These are phyloP conservation scores for Dothistroma septosporum DNA, from an alignment of 2,329 filamentous ascomycete genomes.

Conservation along the genomic window DNA sequence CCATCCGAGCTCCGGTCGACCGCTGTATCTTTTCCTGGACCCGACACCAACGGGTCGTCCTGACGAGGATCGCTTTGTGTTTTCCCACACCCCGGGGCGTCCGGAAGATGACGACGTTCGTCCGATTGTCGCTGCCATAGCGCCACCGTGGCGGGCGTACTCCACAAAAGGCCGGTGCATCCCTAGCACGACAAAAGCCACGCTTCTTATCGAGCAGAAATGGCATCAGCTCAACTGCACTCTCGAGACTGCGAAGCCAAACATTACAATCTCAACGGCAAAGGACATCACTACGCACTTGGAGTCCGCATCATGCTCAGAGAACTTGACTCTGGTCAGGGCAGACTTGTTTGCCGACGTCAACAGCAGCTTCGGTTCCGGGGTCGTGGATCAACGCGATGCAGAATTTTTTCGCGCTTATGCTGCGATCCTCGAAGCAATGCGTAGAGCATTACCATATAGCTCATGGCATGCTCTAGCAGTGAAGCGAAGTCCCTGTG, in stretches of 20 bases:
- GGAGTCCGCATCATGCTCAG: neutral
- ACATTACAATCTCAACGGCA: neutral
- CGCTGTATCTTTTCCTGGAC: slow-evolving; percentile 57
- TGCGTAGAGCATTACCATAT: slow-evolving; percentile 22
- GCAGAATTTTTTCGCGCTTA: slow-evolving; percentile 14
- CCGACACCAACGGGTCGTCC: slow-evolving; percentile 47
- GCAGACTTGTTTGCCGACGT: neutral
- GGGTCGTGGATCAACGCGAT: neutral
- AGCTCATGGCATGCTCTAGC: neutral
- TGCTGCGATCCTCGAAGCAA: slow-evolving; percentile 26
- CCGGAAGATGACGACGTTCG: slow-evolving; percentile 47
- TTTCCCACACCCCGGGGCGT: slow-evolving; percentile 48
- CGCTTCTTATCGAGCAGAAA: slow-evolving; percentile 6
- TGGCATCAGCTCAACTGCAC: slow-evolving; percentile 4
- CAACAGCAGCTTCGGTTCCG: neutral
- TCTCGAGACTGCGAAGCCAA: neutral
- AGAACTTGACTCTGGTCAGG: slow-evolving; percentile 7
- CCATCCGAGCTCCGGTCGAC: slow-evolving; percentile 14
- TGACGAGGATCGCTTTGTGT: slow-evolving; percentile 53
- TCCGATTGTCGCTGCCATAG: slow-evolving; percentile 45
- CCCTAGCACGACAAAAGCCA: neutral
- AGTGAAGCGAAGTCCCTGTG: too few relatives aligned
- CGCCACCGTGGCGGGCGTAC: slow-evolving; percentile 44
- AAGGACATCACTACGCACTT: neutral
- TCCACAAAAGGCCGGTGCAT: slow-evolving; percentile 12